Base-by-base conservation (phyloP, 2,329 filamentous ascomycete genomes). In the Colletotrichum euphorbiae region DNA sequence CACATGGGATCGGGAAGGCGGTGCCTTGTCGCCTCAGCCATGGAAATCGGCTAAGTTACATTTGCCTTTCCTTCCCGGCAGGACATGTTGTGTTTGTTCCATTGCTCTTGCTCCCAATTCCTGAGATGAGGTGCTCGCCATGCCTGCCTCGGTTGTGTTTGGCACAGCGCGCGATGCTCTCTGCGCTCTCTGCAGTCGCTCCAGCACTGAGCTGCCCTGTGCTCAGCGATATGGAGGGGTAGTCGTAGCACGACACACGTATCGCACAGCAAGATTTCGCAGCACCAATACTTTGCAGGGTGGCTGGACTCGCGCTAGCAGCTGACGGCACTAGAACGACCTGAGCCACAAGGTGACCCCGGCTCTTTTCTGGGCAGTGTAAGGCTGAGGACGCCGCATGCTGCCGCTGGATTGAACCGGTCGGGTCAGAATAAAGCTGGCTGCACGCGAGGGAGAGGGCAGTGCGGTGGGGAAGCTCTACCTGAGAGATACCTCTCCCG, bases 231-330 rank as follows among this genome's bases (percentile, higher is more conserved):
- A 24, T 17, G 42, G 63, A 50, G 52, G 45, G 62, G 62, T 52
- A 60, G 9, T 38, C 24, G 33, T 63, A 28, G 33, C 42, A 36
- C 54, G n/a, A 17, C 46, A 15, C 17, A 45, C 13, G 58, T 62
- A 50, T 17, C 43, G 57, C 28, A 38, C 21, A 24, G 21, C 58
- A 9, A 4, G 12, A 13, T 17, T 21, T 19, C n/a, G 46, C 42
- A 9, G 11, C 13, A 24, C 62, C 5, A 17, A 13, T 38, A 36
- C 40, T n/a, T 42, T 3, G 24, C 15, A 42, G 31, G 40, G 70
- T 73, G 71, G 73, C 72, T 74, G 72, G 70, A 58, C 21, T 58
- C 43, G 67, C 67, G 69, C 72, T 70, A 73, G 71, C 67, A 70
- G 70, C 65, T 71, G 69, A 73, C 65, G 60, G 55, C 64, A 67